phyloP scores from a whole-genome alignment of 106 monocot species.

The Phalaenopsis equestris region DNA sequence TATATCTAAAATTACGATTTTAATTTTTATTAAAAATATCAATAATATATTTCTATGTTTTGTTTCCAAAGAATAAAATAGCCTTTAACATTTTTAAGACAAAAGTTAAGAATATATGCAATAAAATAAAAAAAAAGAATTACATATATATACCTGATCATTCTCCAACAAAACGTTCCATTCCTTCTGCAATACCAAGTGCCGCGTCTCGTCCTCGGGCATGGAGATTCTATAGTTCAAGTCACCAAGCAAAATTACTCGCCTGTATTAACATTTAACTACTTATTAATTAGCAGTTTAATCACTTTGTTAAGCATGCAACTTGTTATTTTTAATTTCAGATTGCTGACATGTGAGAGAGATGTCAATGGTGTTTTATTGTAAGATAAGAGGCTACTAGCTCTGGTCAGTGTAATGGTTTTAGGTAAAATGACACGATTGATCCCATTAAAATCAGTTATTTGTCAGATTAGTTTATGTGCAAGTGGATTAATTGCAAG shows the following conservation, averaged over 20 bases:
- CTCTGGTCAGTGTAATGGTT: background rate
- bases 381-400: background rate
- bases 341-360: background rate
- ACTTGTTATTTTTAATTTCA: background rate
- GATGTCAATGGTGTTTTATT: background rate
- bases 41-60: no score
- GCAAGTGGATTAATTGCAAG: background rate
- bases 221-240: conserved; percentile 58
- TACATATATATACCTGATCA: conserved; percentile 39
- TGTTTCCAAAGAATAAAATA: no score
- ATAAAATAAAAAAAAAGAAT: background rate
- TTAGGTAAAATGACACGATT: background rate
- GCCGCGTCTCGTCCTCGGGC: conserved; percentile 29
- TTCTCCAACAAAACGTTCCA: conserved; percentile 42
- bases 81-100: no score
- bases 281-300: background rate
- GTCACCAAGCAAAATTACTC: conserved; percentile 49
- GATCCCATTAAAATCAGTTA: background rate
- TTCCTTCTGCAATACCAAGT: conserved; percentile 38
- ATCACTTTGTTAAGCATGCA: background rate
- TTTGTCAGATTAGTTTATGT: background rate
- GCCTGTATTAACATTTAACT: conserved; percentile 19
- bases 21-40: no score
- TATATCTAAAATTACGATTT: no score
- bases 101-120: no score